Evolutionary conservation across 495 filamentous ascomycete species (phyloP).

Genomic region (Podospora australis): DNA sequence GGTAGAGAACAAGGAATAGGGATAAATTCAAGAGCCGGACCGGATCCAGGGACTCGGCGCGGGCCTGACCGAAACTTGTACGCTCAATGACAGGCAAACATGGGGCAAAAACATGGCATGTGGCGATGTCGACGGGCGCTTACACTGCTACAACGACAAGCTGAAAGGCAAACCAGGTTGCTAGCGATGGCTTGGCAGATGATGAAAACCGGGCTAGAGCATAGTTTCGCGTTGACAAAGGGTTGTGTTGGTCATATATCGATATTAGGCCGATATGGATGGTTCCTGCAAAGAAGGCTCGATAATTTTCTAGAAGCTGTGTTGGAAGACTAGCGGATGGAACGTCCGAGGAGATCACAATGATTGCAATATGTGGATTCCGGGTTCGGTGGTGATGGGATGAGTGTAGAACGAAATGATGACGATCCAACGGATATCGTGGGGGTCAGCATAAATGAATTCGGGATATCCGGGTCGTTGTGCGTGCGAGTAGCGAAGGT

Average conservation of each 20-base stretch:
- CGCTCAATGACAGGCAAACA: too few species aligned
- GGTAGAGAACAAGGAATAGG: background rate
- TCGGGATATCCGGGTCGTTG: too few species aligned
- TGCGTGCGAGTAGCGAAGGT: too few species aligned
- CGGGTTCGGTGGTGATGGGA: constrained; percentile 1
- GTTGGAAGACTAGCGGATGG: background rate
- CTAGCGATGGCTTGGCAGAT: background rate
- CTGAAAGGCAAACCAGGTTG: background rate
- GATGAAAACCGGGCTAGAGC: background rate
- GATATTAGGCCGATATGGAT: background rate
- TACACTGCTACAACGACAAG: background rate
- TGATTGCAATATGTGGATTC: background rate
- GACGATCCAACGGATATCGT: background rate
- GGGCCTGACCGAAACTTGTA: background rate
- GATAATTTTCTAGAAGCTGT: background rate
- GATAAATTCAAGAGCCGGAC: constrained; percentile 2
- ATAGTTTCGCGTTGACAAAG: background rate
- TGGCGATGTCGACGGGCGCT: background rate
- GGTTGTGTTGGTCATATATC: background rate
- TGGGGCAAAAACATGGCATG: too few species aligned
- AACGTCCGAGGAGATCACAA: background rate
- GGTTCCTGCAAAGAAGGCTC: background rate
- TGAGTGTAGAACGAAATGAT: too few species aligned
- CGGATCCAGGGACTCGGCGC: background rate
- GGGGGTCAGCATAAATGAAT: background rate